Percentiles rank a stretch among this genome's conserved stretches.
Conservation (phyloP, 495 filamentous ascomycete species). For the Geopyxis carbonaria region DNA sequence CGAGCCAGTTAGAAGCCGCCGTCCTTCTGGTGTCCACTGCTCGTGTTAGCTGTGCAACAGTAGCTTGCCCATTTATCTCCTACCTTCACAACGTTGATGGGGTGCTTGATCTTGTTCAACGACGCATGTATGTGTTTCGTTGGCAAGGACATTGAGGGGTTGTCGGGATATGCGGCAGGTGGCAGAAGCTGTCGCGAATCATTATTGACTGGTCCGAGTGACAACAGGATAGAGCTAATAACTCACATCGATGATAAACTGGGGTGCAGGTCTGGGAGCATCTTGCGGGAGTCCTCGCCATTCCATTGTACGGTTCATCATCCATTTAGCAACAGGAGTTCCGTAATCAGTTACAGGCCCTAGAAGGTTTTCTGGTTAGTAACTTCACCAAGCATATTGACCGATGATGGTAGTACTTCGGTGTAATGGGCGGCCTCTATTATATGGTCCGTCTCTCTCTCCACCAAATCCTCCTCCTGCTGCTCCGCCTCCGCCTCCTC, state of each 20-base stretch:
- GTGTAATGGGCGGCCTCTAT: conserved; percentile 18
- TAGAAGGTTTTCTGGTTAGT: conserved; percentile 25
- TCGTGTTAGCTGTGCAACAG: background rate
- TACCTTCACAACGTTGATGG: conserved; percentile 68
- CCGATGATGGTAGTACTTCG: conserved; percentile 10
- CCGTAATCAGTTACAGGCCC: conserved; percentile 91
- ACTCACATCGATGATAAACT: conserved; percentile 78
- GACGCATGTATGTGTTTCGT: conserved; percentile 85
- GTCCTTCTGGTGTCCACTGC: conserved; percentile 90
- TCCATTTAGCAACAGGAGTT: conserved; percentile 80
- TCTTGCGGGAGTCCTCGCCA: conserved; percentile 49
- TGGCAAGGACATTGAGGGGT: conserved; percentile 67
- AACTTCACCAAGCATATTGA: background rate
- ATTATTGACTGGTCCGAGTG: conserved; percentile 13
- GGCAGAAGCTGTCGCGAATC: conserved; percentile 54
- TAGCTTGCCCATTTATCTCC: conserved; percentile 2
- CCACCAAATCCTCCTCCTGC: conserved; percentile 39
- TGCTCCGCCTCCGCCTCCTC: conserved; percentile 20
- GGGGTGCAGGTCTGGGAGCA: conserved; percentile 67
- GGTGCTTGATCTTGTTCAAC: conserved; percentile 92
- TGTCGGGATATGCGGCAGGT: conserved; percentile 52
- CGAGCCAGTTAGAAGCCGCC: conserved; percentile 75
- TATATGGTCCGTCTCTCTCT: conserved; percentile 32
- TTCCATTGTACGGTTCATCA: conserved; percentile 63
- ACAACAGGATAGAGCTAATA: background rate